Evolutionary conservation across 371 early-diverging fungal species (phyloP), one percentile per base, ranked within the genome.

Genomic region (Rhizopus delemar): DNA sequence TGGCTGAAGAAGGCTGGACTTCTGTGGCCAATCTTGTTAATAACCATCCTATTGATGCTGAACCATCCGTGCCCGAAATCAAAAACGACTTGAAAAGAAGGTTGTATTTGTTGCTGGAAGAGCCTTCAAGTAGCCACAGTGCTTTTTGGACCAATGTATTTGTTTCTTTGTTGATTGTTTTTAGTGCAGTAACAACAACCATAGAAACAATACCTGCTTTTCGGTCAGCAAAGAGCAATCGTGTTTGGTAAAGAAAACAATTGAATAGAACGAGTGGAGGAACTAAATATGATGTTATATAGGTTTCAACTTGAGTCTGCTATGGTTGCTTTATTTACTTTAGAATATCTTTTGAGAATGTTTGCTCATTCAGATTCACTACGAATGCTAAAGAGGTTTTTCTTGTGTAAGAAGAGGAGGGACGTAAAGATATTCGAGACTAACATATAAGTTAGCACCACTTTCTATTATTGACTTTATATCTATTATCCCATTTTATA

Each of bases 151-250:
- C 86, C 41, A 91, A 89, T 60, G 82, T 92, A 16, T 75, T 90
- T 65, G 86, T 93, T 4, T 83, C 90, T 0, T 77, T 89, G 50
- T 70, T 87, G 56, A 93, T 93, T 63, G 83, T 91, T 3, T 71
- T 88, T 38, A 86, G 89, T 68, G 89, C 91, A 7, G 81, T 90
- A n/a, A 84, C 90, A 57, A 87, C 91, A 0, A 91, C 90, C 8
- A 78, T 93, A 36, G 93, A 93, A 76, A 93, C 93, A 22, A 90
- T 93, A 15, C 93, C 93, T 16, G 61, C 90, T 15, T 87, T 91
- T 65, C 83, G 86, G 46, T 83, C 84, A 4, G 74, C 77, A 3
- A 80, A 84, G 48, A 84, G 84, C 32, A 74, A 76, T 22, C 62
- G 70, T 36, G 70, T 87, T n/a, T 87, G 90, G 90, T 83, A 83